Percentiles rank a stretch among this genome's conserved stretches.
Evolutionary conservation across 1,139 yeast genomes (phyloP).

Genomic region (Saccharomyces uvarum): DNA sequence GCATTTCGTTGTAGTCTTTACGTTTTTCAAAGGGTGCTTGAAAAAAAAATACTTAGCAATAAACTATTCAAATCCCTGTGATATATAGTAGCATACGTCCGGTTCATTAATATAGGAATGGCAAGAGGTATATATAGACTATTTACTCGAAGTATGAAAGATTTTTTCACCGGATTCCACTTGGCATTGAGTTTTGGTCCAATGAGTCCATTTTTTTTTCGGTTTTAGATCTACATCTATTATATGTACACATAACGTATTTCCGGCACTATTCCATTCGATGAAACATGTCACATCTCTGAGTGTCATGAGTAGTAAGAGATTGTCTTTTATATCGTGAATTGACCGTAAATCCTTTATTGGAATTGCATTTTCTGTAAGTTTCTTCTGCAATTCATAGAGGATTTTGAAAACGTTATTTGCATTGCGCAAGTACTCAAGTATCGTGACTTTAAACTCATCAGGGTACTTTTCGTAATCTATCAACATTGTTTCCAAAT

Average conservation of each 20-base stretch:
- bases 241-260: conserved; percentile 12
- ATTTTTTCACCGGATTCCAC: conserved; percentile 1
- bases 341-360: conserved; percentile 2
- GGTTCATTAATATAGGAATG: not conserved
- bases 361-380: conserved; percentile 4
- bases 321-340: conserved; percentile 9
- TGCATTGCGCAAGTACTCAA: conserved; percentile 12
- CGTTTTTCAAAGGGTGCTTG: not conserved
- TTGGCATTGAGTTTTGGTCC: conserved; percentile 16
- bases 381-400: conserved; percentile 14
- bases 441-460: conserved; percentile 11
- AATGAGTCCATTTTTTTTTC: conserved; percentile 18
- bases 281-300: conserved; percentile 30
- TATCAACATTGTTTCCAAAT: conserved; percentile 9
- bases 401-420: conserved; percentile 18
- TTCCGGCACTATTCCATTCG: conserved; percentile 15
- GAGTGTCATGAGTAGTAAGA: conserved; percentile 24
- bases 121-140: not conserved
- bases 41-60: not conserved
- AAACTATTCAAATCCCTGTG: not conserved
- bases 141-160: not conserved
- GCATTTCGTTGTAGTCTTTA: not conserved
- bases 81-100: not conserved
- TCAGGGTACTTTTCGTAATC: conserved; percentile 8
- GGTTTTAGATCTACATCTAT: conserved; percentile 30